Evolutionary conservation across 2,329 filamentous ascomycete species (phyloP).

Genomic region (Cladophialophora bantiana): DNA sequence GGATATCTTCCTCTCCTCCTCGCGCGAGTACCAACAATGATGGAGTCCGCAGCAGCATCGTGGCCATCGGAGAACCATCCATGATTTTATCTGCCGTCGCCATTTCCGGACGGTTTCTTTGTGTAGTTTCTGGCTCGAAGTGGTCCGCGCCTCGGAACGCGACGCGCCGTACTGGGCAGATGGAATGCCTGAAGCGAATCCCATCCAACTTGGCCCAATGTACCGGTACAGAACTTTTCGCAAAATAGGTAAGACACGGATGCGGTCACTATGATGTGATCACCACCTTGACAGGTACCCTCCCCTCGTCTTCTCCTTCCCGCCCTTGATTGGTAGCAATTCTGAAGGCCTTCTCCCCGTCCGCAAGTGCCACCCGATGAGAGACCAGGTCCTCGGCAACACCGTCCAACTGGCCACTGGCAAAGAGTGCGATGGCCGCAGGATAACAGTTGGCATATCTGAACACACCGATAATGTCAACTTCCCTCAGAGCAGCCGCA

Average conservation of each 20-base stretch:
- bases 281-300: slow-evolving; percentile 62
- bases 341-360: slow-evolving; percentile 59
- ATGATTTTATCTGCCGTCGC: background rate
- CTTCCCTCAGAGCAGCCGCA: slow-evolving; percentile 62
- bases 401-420: slow-evolving; percentile 56
- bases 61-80: background rate
- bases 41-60: background rate
- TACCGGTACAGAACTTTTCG: background rate
- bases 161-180: background rate
- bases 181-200: background rate
- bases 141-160: background rate
- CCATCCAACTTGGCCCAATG: background rate
- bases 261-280: slow-evolving; percentile 42
- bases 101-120: background rate
- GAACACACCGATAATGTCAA: slow-evolving; percentile 65
- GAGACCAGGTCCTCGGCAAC: slow-evolving; percentile 61
- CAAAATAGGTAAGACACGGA: background rate
- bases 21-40: background rate
- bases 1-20: background rate
- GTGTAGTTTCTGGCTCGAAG: background rate
- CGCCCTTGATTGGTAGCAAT: slow-evolving; percentile 54
- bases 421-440: slow-evolving; percentile 61
- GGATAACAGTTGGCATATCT: slow-evolving; percentile 63
- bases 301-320: slow-evolving; percentile 59
- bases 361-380: slow-evolving; percentile 57